These are phyloP conservation scores for Phtheirospermum japonicum DNA, from an alignment of 257 asterid genomes.

Conservation along the genomic window DNA sequence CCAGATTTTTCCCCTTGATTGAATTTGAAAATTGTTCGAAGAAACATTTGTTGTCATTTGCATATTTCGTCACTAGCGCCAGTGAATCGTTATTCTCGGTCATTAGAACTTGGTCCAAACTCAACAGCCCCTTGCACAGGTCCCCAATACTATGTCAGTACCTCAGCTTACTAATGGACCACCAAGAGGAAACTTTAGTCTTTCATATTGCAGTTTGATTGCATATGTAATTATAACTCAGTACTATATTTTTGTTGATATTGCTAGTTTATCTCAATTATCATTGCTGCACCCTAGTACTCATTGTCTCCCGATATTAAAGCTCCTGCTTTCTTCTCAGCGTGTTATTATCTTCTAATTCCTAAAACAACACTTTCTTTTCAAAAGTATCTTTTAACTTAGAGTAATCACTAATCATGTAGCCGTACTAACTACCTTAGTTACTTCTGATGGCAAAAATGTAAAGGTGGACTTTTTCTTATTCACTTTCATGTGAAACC, in stretches of 20 bases:
- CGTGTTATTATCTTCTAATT: background rate
- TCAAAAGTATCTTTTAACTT: slow-evolving; percentile 1
- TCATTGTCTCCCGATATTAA: background rate
- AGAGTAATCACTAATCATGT: slow-evolving; percentile 7
- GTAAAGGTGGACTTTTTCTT: slow-evolving; percentile 11
- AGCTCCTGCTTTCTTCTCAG: slow-evolving; percentile 5
- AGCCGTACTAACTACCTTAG: background rate
- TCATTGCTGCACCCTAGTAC: background rate
- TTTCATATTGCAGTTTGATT: background rate
- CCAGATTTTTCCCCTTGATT: too few species aligned
- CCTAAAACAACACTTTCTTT: background rate
- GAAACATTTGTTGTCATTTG: too few species aligned
- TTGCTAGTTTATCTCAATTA: slow-evolving; percentile 1
- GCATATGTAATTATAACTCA: background rate
- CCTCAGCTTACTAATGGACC: slow-evolving; percentile 4
- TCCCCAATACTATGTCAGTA: background rate
- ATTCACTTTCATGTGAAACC: background rate
- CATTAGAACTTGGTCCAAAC: too few species aligned
- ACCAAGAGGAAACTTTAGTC: slow-evolving; percentile 4
- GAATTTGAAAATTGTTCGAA: too few species aligned
- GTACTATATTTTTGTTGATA: slow-evolving; percentile 1
- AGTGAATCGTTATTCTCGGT: too few species aligned
- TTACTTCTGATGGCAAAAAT: slow-evolving; percentile 12
- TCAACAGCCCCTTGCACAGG: background rate
- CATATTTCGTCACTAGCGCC: too few species aligned